Evolutionary conservation across 2,329 filamentous ascomycete species (phyloP), one percentile per base, ranked within the genome.

Genomic region (Grosmannia penicillata): DNA sequence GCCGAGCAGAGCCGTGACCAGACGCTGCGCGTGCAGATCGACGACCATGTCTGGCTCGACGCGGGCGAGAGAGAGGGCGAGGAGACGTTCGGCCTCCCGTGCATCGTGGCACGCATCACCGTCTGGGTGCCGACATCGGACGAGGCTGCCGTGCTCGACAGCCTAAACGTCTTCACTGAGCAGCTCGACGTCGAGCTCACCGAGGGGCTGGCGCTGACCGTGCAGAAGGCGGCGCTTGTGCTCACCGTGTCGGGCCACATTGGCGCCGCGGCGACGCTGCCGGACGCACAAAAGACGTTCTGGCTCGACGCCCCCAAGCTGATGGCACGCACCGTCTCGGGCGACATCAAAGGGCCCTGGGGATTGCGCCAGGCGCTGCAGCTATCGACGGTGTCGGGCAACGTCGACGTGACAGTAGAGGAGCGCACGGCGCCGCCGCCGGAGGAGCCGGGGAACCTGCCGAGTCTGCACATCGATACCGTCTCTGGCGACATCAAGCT

Each of bases 361-460:
- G 65, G 69, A 1, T 54, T 73, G 1, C 66, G 63, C 48, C 65
- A 71, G 47, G 51, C 59, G 23, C 58, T 74, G 11, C 52, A 42
- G 15, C 50, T 72, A n/a, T 46, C 53, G 15, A 60, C 63, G 8
- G 54, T 55, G 0, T 65, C 68, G 0, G 70, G 69, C 33, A 47
- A 55, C 37, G 51, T 72, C 40, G 42, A 42, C 14, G 54, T 58
- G 4, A 56, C 54, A 25, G 52, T 72, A 38, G 19, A 15, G 33
- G 14, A 25, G n/a, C 9, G n/a, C n/a, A n/a, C n/a, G n/a, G 11
- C 6, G 22, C 8, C 24, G 34, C 15, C 4, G 29, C 11, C 51
- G 11, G 64, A 65, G 6, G 55, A 65, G 45, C 50, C 54, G 1
- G 58, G 47, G n/a, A 52, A 53, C 15, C 48, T 61, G 0, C 67